Base-by-base conservation (phyloP, 352 stramenopile species). In the Hyaloperonospora brassicae region DNA sequence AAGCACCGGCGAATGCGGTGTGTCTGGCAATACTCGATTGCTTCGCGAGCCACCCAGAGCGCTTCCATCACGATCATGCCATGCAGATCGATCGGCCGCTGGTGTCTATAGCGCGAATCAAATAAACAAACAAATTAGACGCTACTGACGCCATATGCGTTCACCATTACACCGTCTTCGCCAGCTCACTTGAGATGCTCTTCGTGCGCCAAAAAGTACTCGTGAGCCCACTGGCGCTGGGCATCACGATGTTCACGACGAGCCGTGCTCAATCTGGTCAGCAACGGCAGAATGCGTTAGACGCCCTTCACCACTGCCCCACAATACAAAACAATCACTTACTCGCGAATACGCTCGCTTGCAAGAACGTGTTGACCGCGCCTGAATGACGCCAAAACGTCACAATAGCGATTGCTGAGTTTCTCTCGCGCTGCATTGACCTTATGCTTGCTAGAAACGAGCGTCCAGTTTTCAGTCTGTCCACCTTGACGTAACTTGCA, bases 61-160 rank as follows among this genome's bases (percentile, higher is more conserved):
- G 76, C 65, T 51, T 89, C 72, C 62, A 86, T 73, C 27, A 89
- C 76, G 35, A 79, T 83, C 56, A 86, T 68, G 1, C 76, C 73
- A 47, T 87, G 79, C 24, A 89, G 40, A 60, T 89, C 78, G 13
- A 89, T 62, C 13, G 79, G 66, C 23, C 72, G 72, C 38, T 72
- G 57, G 39, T 68, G 64, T 17, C 72, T 83, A 47, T 57, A 61
- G 52, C n/a, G 52, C 44, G 34, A 61, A 50, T 34, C 27, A 39
- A 49, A 46, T 27, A 57, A 55, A 61, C 39, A 39, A 22, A 52
- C 11, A 5, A 21, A 17, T 25, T 8, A 44, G 39, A 3, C 10
- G 13, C 1, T 6, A 14, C 9, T 8, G 22, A 44, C 2, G 13
- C 11, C 21, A 44, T 5, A 44, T 4, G 4, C 27, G 27, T 34